Percentiles rank a stretch among this genome's conserved stretches.
phyloP scores from a whole-genome alignment of 139 green algal species.

The Eudorina sp. region DNA sequence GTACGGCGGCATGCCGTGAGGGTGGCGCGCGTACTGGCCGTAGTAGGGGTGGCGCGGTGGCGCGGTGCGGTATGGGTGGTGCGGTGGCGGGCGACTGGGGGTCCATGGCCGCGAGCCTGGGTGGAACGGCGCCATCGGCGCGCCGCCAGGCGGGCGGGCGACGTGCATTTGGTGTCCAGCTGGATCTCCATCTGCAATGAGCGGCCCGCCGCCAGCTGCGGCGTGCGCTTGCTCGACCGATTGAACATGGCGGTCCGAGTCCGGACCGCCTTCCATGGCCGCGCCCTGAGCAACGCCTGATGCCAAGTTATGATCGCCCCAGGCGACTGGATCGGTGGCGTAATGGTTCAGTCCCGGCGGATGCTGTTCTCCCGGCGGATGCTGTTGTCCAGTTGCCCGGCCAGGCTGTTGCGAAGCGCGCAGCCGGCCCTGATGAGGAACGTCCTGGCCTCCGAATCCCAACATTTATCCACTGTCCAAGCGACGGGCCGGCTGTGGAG shows the following conservation, averaged over 20 bases:
- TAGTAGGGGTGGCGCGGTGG: neutral
- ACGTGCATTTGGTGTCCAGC: neutral
- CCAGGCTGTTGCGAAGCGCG: slow-evolving; percentile 13
- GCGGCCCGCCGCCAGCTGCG: neutral
- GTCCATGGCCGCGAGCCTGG: neutral
- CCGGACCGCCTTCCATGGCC: neutral
- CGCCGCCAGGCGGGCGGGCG: neutral
- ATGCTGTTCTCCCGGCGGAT: neutral
- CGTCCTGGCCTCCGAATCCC: neutral
- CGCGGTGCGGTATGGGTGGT: slow-evolving; percentile 13
- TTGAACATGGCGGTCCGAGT: neutral
- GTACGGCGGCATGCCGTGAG: slow-evolving; percentile 5
- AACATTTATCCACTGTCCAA: neutral
- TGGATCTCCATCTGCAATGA: neutral
- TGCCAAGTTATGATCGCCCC: neutral
- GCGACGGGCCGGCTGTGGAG: neutral
- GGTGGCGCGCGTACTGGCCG: neutral
- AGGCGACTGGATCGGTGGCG: neutral
- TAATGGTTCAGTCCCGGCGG: neutral
- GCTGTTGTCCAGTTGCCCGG: slow-evolving; percentile 4
- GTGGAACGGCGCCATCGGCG: neutral
- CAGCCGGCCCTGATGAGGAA: neutral
- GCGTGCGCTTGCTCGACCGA: neutral
- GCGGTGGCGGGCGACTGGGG: slow-evolving; percentile 8
- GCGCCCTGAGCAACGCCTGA: neutral